A percentile compares a stretch with the other conserved stretches of the same genome.
These are phyloP conservation scores for Stachybotrys chartarum DNA, from an alignment of 2,329 filamentous ascomycete genomes.

Conservation along the genomic window DNA sequence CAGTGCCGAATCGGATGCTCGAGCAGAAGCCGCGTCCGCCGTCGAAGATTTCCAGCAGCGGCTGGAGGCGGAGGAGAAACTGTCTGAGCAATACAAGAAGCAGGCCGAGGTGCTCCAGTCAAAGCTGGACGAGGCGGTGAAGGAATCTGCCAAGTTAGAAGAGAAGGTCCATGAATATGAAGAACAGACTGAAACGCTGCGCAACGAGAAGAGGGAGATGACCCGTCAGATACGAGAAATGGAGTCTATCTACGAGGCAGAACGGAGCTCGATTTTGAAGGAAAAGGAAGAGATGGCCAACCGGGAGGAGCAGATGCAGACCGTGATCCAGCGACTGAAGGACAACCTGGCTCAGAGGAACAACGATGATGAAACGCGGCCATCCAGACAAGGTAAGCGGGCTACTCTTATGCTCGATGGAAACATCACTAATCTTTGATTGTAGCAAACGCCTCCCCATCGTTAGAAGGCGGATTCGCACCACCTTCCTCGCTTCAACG, in stretches of 20 bases:
- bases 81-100: slow-evolving; percentile 73
- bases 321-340: slow-evolving; percentile 85
- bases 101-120: slow-evolving; percentile 80
- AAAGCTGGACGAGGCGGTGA: slow-evolving; percentile 74
- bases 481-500: slow-evolving; percentile 77
- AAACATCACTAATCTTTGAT: slow-evolving; percentile 11
- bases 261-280: slow-evolving; percentile 78
- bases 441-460: slow-evolving; percentile 53
- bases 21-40: slow-evolving; percentile 70
- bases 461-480: slow-evolving; percentile 71
- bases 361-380: slow-evolving; percentile 48
- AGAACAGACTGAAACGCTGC: slow-evolving; percentile 71
- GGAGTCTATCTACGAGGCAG: slow-evolving; percentile 86
- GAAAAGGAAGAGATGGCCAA: slow-evolving; percentile 85
- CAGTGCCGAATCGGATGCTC: slow-evolving; percentile 61
- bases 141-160: slow-evolving; percentile 80
- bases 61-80: slow-evolving; percentile 70
- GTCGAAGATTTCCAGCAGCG: slow-evolving; percentile 81
- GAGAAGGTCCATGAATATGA: slow-evolving; percentile 83
- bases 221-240: slow-evolving; percentile 82
- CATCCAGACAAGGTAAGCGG: slow-evolving; percentile 50
- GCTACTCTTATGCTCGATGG: not conserved
- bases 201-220: slow-evolving; percentile 78
- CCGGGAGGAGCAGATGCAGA: slow-evolving; percentile 84
- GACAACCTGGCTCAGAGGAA: slow-evolving; percentile 77